Evolutionary conservation across 768 basidiomycete genomes (phyloP).

Genomic region (Rhodosporidiobolus odoratus): DNA sequence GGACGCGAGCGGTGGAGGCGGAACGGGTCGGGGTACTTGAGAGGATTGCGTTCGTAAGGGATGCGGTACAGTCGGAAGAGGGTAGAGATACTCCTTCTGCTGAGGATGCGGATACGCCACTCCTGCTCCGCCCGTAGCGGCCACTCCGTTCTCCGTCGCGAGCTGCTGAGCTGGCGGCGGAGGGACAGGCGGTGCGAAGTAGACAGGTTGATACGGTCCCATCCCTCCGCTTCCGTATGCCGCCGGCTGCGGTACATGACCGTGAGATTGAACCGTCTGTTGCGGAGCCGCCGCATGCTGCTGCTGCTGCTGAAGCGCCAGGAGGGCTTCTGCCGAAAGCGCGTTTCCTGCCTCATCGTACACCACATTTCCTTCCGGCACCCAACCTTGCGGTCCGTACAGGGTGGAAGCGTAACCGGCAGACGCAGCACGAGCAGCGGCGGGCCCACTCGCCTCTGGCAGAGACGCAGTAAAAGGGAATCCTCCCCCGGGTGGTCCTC

Average conservation of each 20-base stretch:
- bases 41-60: background rate
- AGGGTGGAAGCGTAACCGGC: background rate
- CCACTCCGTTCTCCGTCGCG: too few relatives aligned
- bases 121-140: too few relatives aligned
- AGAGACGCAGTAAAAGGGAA: too few relatives aligned
- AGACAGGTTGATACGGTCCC: slow-evolving; percentile 8
- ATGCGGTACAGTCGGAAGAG: background rate
- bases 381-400: background rate
- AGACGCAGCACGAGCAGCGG: background rate
- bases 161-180: background rate
- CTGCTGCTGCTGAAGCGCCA: background rate
- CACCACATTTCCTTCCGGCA: background rate
- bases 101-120: too few relatives aligned
- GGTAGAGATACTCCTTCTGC: background rate
- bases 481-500: too few relatives aligned
- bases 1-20: too few relatives aligned
- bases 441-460: background rate
- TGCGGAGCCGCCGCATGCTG: background rate
- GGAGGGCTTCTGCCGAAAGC: background rate
- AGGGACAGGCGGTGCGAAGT: background rate
- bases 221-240: background rate
- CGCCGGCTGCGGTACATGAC: too few relatives aligned
- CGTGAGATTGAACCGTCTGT: background rate
- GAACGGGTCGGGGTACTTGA: too few relatives aligned
- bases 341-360: background rate